Conservation (phyloP, 495 filamentous ascomycete genomes). For the Sporormia fimetaria region DNA sequence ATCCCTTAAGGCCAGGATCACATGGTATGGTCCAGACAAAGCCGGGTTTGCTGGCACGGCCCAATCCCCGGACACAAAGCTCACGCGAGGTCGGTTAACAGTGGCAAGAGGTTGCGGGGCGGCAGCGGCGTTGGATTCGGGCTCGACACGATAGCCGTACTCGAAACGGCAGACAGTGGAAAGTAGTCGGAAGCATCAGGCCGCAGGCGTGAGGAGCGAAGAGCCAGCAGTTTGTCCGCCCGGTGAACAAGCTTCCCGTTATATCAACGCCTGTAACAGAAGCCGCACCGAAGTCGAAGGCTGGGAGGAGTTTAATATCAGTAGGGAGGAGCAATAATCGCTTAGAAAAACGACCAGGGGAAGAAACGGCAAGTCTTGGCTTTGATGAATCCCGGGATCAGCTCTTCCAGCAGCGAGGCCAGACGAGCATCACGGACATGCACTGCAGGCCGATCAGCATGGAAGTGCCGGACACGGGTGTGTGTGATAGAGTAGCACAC, state of each 20-base stretch:
- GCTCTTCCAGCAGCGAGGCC: conserved; percentile 18
- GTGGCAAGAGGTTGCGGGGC: conserved; percentile 12
- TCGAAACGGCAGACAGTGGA: conserved; percentile 33
- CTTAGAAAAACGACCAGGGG: conserved; percentile 14
- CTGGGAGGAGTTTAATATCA: conserved; percentile 26
- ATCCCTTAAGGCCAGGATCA: conserved; percentile 34
- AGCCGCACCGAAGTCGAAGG: conserved; percentile 29
- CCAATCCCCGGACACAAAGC: conserved; percentile 30
- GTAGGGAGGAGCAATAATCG: conserved; percentile 22
- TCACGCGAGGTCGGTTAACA: conserved; percentile 18
- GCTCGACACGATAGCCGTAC: conserved; percentile 26
- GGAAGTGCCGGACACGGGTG: conserved; percentile 3
- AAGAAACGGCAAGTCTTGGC: conserved; percentile 30
- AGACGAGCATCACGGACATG: conserved; percentile 34
- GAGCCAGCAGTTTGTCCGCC: conserved; percentile 29
- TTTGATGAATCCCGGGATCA: conserved; percentile 27
- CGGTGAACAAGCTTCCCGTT: conserved; percentile 29
- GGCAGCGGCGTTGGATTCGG: conserved; percentile 2
- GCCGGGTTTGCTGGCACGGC: conserved; percentile 19
- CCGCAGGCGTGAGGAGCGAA: conserved; percentile 28
- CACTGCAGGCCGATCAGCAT: conserved; percentile 7
- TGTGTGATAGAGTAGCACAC: conserved; percentile 2
- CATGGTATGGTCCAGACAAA: conserved; percentile 24
- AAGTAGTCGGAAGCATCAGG: conserved; percentile 28
- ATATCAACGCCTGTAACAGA: conserved; percentile 33